phyloP scores from a whole-genome alignment of 1,139 yeast genomes.

The Candida neerlandica region DNA sequence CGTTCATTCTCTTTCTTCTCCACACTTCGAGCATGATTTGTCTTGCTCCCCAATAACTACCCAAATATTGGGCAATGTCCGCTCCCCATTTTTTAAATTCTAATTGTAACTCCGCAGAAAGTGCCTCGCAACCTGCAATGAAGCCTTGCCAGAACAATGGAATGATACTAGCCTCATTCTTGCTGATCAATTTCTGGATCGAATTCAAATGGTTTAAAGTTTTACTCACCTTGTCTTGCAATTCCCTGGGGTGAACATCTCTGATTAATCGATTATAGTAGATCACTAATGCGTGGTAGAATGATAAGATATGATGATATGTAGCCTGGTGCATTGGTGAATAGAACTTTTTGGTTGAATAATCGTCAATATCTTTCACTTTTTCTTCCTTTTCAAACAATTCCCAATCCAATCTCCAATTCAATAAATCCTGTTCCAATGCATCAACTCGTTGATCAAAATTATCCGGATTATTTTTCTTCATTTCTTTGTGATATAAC shows the following conservation, averaged over 20 bases:
- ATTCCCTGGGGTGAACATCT: slow-evolving; percentile 49
- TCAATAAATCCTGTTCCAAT: slow-evolving; percentile 53
- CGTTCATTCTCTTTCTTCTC: slow-evolving; percentile 67
- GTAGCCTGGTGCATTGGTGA: slow-evolving; percentile 70
- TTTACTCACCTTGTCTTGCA: slow-evolving; percentile 62
- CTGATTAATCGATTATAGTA: slow-evolving; percentile 72
- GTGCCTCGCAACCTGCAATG: slow-evolving; percentile 85
- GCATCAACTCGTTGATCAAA: slow-evolving; percentile 48
- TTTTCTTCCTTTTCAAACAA: slow-evolving; percentile 25
- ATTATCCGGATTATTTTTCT: slow-evolving; percentile 39
- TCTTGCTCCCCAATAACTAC: slow-evolving; percentile 85
- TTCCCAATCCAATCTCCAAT: slow-evolving; percentile 73
- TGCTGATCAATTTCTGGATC: slow-evolving; percentile 58
- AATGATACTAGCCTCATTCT: slow-evolving; percentile 59
- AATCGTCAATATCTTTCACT: slow-evolving; percentile 16
- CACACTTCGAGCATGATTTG: slow-evolving; percentile 87
- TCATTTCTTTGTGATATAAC: slow-evolving; percentile 47
- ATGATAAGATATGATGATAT: slow-evolving; percentile 81
- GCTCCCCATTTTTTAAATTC: slow-evolving; percentile 82
- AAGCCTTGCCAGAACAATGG: slow-evolving; percentile 91
- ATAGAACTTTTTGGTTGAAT: slow-evolving; percentile 38
- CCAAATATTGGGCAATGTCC: slow-evolving; percentile 72
- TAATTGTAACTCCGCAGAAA: slow-evolving; percentile 56
- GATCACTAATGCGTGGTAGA: slow-evolving; percentile 73
- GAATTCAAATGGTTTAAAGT: slow-evolving; percentile 68